Evolutionary conservation across 202 grass and related monocot species (phyloP), one percentile per base, ranked within the genome.

Genomic region (Digitaria exilis): DNA sequence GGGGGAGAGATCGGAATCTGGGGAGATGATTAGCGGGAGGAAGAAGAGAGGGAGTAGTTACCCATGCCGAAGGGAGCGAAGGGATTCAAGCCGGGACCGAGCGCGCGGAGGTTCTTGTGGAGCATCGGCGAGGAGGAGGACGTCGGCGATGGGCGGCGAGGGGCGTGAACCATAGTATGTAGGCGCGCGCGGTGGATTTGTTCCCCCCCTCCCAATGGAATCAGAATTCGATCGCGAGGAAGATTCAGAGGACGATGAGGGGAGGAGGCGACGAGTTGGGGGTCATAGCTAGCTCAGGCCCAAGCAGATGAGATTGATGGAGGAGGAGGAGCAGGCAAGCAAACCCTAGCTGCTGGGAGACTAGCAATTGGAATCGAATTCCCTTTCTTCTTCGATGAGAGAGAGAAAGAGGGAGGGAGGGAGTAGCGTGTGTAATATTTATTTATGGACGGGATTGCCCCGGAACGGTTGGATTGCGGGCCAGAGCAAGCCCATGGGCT

Each of bases 41-140:
- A 77, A 1, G 56, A 50, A 21, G 17, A 24, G 25, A 60, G 76
- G 81, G 84, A 83, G 87, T 98, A 95, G 89, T 98, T 98, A 37
- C 92, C 92, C 92, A 98, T 98, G 88, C 92, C 88, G 63, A 76
- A 69, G 63, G 92, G 92, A 8, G 92, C 90, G 4, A 95, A 98
- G 63, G 96, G 96, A 93, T 98, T 98, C 85, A 98, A 80, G 5
- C 92, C 92, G 24, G 92, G 96, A 56, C 92, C 90, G 77, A 98
- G 87, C 58, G 75, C 92, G 69, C 90, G 90, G 52, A 88, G 88
- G 69, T 91, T 95, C 74, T 84, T 88, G 17, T 66, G 85, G 71
- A 90, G 82, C 85, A 88, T 90, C 69, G 86, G 92, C 83, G 71
- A 69, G 11, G 76, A 69, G 11, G 76, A 79, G 19, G 71, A 79